Percentiles rank a stretch among this genome's conserved stretches.
phyloP scores from a whole-genome alignment of 768 basidiomycete species.

The Leccinellum rugosiceps region DNA sequence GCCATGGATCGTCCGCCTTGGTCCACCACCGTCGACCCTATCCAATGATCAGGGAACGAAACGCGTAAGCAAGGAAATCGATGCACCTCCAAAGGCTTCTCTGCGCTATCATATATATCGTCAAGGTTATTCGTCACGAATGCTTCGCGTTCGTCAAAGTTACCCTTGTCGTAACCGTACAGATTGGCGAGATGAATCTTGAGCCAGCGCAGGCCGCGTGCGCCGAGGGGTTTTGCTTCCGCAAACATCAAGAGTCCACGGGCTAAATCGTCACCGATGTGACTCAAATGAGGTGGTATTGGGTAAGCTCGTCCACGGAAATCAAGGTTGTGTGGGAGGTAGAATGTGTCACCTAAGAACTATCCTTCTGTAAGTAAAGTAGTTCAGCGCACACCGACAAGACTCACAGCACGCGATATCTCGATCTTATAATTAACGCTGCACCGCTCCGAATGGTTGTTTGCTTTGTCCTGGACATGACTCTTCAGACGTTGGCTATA shows the following conservation, averaged over 20 bases:
- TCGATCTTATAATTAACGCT: constrained; percentile 96
- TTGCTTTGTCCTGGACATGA: constrained; percentile 59
- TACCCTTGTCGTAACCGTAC: constrained; percentile 92
- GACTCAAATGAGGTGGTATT: constrained; percentile 91
- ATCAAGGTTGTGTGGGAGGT: constrained; percentile 94
- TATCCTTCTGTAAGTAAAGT: constrained; percentile 25
- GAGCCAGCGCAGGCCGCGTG: constrained; percentile 86
- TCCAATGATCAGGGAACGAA: constrained; percentile 1
- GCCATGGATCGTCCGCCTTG: constrained; percentile 94
- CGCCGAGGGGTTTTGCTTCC: constrained; percentile 74
- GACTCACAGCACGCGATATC: constrained; percentile 82
- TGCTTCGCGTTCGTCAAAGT: constrained; percentile 85
- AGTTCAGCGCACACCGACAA: not conserved
- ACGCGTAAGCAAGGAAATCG: not conserved
- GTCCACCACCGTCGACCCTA: constrained; percentile 87
- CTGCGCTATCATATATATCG: constrained; percentile 79
- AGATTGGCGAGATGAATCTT: constrained; percentile 94
- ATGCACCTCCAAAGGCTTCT: constrained; percentile 70
- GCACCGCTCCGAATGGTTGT: constrained; percentile 89
- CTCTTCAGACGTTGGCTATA: constrained; percentile 55
- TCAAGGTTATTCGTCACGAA: constrained; percentile 73
- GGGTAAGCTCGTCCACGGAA: constrained; percentile 98
- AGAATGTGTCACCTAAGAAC: constrained; percentile 88
- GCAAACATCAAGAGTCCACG: constrained; percentile 85
- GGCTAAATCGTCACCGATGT: constrained; percentile 92